Conservation (phyloP, 495 filamentous ascomycete genomes). For the Hypoxylon fragiforme region DNA sequence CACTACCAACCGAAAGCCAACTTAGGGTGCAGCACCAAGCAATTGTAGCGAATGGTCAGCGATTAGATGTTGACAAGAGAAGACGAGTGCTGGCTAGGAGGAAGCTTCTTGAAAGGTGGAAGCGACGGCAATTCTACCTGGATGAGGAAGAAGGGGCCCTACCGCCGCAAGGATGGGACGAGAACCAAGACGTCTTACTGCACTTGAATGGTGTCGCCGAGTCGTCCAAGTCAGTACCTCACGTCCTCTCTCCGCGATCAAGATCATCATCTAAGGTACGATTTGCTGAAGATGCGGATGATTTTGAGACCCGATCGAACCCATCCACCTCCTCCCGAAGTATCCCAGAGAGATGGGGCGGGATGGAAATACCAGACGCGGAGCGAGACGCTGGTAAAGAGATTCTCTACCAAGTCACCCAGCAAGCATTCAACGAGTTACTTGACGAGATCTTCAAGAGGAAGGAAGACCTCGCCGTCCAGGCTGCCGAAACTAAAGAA, state of each 20-base stretch:
- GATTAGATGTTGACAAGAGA: slow-evolving; percentile 26
- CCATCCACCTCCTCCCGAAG: slow-evolving; percentile 79
- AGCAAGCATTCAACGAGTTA: slow-evolving; percentile 89
- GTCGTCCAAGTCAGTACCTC: slow-evolving; percentile 46
- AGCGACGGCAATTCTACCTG: slow-evolving; percentile 72
- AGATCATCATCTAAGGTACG: slow-evolving; percentile 83
- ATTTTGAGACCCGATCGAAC: slow-evolving; percentile 75
- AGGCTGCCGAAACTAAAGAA: slow-evolving; percentile 63
- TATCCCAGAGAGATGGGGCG: slow-evolving; percentile 82
- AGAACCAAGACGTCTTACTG: slow-evolving; percentile 60
- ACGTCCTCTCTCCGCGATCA: slow-evolving; percentile 65
- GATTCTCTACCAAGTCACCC: slow-evolving; percentile 84
- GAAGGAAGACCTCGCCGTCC: slow-evolving; percentile 76
- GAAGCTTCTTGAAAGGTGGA: slow-evolving; percentile 72
- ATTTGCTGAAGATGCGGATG: slow-evolving; percentile 74
- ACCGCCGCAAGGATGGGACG: slow-evolving; percentile 65
- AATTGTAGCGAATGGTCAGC: slow-evolving; percentile 21
- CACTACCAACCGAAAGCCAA: slow-evolving; percentile 34
- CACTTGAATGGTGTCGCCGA: slow-evolving; percentile 45
- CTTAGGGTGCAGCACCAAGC: slow-evolving; percentile 31
- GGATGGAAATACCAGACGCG: slow-evolving; percentile 76
- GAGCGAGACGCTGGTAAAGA: slow-evolving; percentile 85
- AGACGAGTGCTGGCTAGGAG: slow-evolving; percentile 44
- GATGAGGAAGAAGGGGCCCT: slow-evolving; percentile 76
- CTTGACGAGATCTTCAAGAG: slow-evolving; percentile 81